Evolutionary conservation across 2,329 filamentous ascomycete species (phyloP).

Genomic region (Bipolaris cookei): DNA sequence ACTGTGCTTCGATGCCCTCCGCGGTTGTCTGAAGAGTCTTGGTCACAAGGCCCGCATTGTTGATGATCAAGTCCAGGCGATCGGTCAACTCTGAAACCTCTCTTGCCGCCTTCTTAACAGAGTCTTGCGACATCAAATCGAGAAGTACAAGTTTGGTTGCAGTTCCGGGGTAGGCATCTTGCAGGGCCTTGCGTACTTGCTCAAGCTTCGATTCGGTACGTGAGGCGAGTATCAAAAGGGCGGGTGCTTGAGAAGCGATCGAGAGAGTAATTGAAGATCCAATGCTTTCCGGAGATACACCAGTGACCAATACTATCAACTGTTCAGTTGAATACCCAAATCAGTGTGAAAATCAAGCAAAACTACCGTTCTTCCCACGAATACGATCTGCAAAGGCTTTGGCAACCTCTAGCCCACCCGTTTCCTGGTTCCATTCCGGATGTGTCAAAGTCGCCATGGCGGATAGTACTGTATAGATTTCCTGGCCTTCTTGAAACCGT

Average conservation of each 20-base stretch:
- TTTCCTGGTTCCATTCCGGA: constrained; percentile 42
- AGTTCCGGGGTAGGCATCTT: constrained; percentile 35
- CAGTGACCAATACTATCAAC: constrained; percentile 48
- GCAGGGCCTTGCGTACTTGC: constrained; percentile 47
- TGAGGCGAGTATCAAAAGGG: constrained; percentile 46
- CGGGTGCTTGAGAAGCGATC: constrained; percentile 37
- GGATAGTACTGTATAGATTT: no score
- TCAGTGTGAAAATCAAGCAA: accelerated
- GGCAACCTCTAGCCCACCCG: constrained; percentile 41
- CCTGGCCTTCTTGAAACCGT: no score
- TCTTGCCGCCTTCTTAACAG: constrained; percentile 46
- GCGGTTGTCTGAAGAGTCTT: constrained; percentile 38
- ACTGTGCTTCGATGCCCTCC: constrained; percentile 57
- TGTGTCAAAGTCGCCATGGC: constrained; percentile 39
- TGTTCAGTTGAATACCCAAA: neutral
- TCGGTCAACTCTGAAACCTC: constrained; percentile 34
- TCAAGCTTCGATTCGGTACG: constrained; percentile 54
- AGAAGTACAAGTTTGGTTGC: constrained; percentile 33
- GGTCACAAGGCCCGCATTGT: constrained; percentile 54
- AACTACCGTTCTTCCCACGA: constrained; percentile 34
- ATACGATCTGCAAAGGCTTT: constrained; percentile 39
- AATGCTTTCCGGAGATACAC: constrained; percentile 40
- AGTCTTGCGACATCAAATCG: constrained; percentile 51
- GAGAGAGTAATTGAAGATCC: constrained; percentile 38
- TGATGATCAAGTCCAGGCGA: constrained; percentile 54